A percentile compares a stretch with the other conserved stretches of the same genome.
phyloP scores from a whole-genome alignment of 768 basidiomycete genomes.

The Guyanaporus albipodus region DNA sequence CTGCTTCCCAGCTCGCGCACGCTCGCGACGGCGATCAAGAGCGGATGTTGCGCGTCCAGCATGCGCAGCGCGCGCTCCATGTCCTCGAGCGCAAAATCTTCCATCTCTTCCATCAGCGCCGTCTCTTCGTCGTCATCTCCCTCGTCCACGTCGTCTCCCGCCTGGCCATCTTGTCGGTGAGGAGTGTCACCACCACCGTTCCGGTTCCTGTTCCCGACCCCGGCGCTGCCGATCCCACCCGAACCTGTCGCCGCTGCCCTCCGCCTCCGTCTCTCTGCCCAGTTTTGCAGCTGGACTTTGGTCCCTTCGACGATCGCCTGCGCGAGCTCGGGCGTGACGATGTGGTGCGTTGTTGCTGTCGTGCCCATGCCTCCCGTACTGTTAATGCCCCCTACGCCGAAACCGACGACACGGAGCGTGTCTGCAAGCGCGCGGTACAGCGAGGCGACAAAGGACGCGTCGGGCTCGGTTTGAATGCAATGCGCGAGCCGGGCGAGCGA shows the following conservation, averaged over 20 bases:
- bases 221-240: slow-evolving; percentile 1
- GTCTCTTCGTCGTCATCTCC: slow-evolving; percentile 67
- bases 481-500: slow-evolving; percentile 63
- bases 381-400: no score
- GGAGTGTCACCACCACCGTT: no score
- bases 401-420: slow-evolving; percentile 55
- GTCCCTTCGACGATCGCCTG: slow-evolving; percentile 62
- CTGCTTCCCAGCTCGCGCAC: slow-evolving; percentile 67
- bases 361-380: no score
- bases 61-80: slow-evolving; percentile 60
- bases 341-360: no score
- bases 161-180: no score
- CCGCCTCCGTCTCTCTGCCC: slow-evolving; percentile 65
- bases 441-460: slow-evolving; percentile 73
- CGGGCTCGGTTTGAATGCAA: slow-evolving; percentile 63
- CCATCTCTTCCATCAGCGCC: slow-evolving; percentile 73
- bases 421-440: slow-evolving; percentile 70
- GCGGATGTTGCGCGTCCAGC: slow-evolving; percentile 57
- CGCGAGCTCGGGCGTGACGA: slow-evolving; percentile 52
- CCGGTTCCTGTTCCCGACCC: no score
- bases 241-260: slow-evolving; percentile 36
- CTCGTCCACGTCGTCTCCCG: slow-evolving; percentile 64
- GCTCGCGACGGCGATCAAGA: slow-evolving; percentile 66
- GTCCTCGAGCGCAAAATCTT: slow-evolving; percentile 78
- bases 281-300: slow-evolving; percentile 60